These are phyloP conservation scores for Agrocybe pediades DNA, from an alignment of 768 basidiomycete species.

Conservation along the genomic window DNA sequence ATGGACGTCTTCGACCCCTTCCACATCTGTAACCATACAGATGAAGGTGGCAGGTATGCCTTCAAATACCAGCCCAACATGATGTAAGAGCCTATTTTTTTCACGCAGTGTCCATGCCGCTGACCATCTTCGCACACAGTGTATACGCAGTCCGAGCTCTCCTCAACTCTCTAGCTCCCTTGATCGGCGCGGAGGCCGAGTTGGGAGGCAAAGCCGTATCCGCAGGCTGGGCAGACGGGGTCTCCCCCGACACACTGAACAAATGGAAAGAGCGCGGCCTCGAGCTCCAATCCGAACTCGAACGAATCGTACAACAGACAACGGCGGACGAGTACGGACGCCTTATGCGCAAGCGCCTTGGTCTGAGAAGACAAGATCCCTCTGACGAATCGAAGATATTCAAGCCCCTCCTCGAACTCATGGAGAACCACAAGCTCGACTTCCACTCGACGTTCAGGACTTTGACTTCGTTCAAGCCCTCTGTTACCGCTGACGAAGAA, in stretches of 20 bases:
- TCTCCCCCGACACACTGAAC: slow-evolving; percentile 50
- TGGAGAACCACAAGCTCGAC: slow-evolving; percentile 79
- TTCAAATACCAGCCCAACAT: slow-evolving; percentile 77
- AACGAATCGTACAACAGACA: slow-evolving; percentile 57
- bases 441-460: slow-evolving; percentile 85
- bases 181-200: slow-evolving; percentile 82
- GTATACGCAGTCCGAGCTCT: slow-evolving; percentile 80
- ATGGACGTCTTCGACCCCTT: slow-evolving; percentile 89
- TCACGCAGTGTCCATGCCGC: not conserved
- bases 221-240: slow-evolving; percentile 65
- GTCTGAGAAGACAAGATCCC: slow-evolving; percentile 54
- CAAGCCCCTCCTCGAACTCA: slow-evolving; percentile 70
- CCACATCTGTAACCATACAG: slow-evolving; percentile 93
- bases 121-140: slow-evolving; percentile 32
- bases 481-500: slow-evolving; percentile 10
- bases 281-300: slow-evolving; percentile 60
- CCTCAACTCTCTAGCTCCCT: slow-evolving; percentile 74
- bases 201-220: slow-evolving; percentile 50
- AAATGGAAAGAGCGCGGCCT: slow-evolving; percentile 64
- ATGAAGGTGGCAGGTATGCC: slow-evolving; percentile 75
- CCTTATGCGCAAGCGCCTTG: slow-evolving; percentile 83
- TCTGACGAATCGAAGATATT: slow-evolving; percentile 64
- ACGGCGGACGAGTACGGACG: slow-evolving; percentile 65
- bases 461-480: slow-evolving; percentile 63
- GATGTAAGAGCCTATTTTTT: slow-evolving; percentile 52